phyloP scores from a whole-genome alignment of 2,329 filamentous ascomycete genomes.

The Diaporthe humulicola region DNA sequence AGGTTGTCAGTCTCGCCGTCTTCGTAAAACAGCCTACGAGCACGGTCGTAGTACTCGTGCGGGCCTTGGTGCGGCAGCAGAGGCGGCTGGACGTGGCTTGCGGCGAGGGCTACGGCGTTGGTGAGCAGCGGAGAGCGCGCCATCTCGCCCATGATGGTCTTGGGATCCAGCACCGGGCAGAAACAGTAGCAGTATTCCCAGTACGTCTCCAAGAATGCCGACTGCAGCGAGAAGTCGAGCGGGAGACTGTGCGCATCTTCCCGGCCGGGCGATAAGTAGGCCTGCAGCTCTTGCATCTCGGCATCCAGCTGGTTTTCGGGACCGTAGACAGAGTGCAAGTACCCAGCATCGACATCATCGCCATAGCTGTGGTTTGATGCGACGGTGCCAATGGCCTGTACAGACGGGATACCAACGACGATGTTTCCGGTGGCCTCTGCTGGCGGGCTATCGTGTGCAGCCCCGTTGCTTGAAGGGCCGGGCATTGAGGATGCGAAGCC shows the following conservation, averaged over 20 bases:
- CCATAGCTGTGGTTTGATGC: background rate
- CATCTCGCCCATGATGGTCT: slow-evolving; percentile 48
- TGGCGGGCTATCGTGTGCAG: too few species aligned
- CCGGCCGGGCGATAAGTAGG: slow-evolving; percentile 20
- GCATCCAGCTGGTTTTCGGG: slow-evolving; percentile 50
- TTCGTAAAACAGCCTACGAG: slow-evolving; percentile 55
- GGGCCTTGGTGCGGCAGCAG: slow-evolving; percentile 55
- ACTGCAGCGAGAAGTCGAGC: too few species aligned
- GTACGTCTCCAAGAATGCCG: slow-evolving; percentile 55
- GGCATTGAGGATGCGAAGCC: too few species aligned
- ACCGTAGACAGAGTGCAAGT: slow-evolving; percentile 49
- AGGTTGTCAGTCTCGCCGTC: slow-evolving; percentile 55
- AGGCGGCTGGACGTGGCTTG: slow-evolving; percentile 57
- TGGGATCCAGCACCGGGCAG: slow-evolving; percentile 55
- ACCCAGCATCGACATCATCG: slow-evolving; percentile 51
- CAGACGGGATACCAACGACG: too few species aligned
- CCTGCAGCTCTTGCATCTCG: slow-evolving; percentile 48
- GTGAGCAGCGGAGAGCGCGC: slow-evolving; percentile 51
- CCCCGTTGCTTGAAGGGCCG: too few species aligned
- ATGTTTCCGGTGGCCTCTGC: too few species aligned
- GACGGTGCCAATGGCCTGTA: background rate
- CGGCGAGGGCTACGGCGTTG: slow-evolving; percentile 55
- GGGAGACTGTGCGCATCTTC: slow-evolving; percentile 31
- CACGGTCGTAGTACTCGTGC: slow-evolving; percentile 55
- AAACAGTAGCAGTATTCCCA: slow-evolving; percentile 57